phyloP scores from a whole-genome alignment of 352 stramenopile genomes.

The Globisporangium parvum region DNA sequence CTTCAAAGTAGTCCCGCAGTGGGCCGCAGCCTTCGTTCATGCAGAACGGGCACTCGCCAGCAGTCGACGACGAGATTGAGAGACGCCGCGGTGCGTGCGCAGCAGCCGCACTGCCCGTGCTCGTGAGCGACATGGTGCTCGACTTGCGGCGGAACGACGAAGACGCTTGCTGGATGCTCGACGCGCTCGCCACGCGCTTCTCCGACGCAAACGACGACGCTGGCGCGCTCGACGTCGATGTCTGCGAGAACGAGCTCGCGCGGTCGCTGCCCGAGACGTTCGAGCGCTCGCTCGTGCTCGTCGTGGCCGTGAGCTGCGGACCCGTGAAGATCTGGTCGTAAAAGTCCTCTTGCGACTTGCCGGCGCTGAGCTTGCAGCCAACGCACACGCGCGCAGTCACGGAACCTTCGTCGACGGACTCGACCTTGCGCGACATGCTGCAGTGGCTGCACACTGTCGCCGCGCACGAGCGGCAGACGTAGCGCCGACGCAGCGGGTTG shows the following conservation, averaged over 20 bases:
- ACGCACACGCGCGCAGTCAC: constrained; percentile 74
- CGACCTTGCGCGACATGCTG: constrained; percentile 56
- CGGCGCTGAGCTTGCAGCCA: constrained; percentile 73
- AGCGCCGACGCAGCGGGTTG: constrained; percentile 68
- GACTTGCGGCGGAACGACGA: constrained; percentile 45
- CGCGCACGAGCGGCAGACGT: constrained; percentile 69
- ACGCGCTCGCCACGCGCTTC: constrained; percentile 29
- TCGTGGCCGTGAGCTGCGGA: constrained; percentile 19
- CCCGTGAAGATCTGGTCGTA: constrained; percentile 76
- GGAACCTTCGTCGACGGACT: constrained; percentile 39
- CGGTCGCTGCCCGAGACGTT: constrained; percentile 25
- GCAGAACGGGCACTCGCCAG: constrained; percentile 48
- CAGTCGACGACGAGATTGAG: constrained; percentile 10
- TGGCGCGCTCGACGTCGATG: constrained; percentile 26
- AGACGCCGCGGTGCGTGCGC: constrained; percentile 13
- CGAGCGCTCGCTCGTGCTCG: constrained; percentile 14
- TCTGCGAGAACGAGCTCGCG: constrained; percentile 43
- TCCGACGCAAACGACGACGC: constrained; percentile 15
- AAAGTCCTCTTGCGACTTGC: constrained; percentile 64
- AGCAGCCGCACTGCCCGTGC: background rate
- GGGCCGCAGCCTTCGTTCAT: constrained; percentile 64
- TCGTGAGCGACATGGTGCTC: constrained; percentile 33
- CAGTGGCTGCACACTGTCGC: constrained; percentile 75
- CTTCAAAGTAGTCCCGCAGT: constrained; percentile 57
- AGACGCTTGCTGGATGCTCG: constrained; percentile 14